Evolutionary conservation across 345 rosid species (phyloP), one percentile per base, ranked within the genome.

Genomic region (Cochlearia excelsa): DNA sequence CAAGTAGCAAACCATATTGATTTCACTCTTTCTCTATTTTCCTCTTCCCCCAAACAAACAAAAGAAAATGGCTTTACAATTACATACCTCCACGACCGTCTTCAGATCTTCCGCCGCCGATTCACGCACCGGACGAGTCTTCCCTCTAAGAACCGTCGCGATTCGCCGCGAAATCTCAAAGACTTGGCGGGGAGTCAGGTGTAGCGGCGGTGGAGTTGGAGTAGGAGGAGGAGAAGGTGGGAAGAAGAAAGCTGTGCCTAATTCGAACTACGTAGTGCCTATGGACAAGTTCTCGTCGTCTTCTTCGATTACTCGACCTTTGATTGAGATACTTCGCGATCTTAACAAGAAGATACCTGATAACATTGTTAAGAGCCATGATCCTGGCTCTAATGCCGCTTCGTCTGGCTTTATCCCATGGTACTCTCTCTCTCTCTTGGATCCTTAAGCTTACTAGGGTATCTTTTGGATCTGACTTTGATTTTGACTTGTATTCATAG

Each of bases 281-380:
- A 60, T 93, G 66, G 90, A 88, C 68, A 88, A 83, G 59, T 69
- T 83, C 38, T 67, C 86, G 1, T 78, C 78, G 5, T 80, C 90
- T 0, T 84, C 97, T 0, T 87, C 80, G 48, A 85, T 93, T 67
- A 89, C 88, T 46, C 84, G 99, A 9, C 99, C 99, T 40, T 79
- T 93, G 16, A 87, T 72, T 27, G 99, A 93, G 85, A 93, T 93
- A 81, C 81, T 93, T 42, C 91, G 99, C 9, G 99, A 93, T 63
- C 95, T 93, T 69, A 93, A 93, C 72, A 86, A 87, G 82, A 80
- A 86, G 75, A 87, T 93, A 59, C 95, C 99, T 41, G 97, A 89
- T 29, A 89, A 87, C 70, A 82, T 89, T 73, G 76, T 87, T 55
- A 83, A 79, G 50, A 65, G 75, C 30, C 73, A 67, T 4, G 74